Evolutionary conservation across 164 flowering plant genomes (phyloP).

Genomic region (Vitis riparia): DNA sequence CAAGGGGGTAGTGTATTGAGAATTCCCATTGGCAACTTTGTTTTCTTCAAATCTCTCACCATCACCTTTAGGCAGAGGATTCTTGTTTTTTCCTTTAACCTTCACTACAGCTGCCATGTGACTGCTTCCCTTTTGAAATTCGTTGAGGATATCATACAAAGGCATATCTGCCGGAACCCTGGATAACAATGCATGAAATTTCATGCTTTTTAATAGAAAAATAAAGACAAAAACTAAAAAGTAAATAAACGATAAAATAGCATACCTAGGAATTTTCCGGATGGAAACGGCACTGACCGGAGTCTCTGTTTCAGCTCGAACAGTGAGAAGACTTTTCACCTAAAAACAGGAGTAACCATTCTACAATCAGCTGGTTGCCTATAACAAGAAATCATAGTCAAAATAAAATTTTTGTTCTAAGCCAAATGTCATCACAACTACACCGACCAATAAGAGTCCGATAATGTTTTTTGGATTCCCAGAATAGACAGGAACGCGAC

Average conservation of each 20-base stretch:
- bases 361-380: background rate
- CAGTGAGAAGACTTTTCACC: conserved; percentile 98
- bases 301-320: conserved; percentile 95
- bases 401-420: background rate
- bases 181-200: conserved; percentile 1
- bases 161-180: conserved; percentile 96
- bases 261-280: conserved; percentile 89
- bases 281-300: conserved; percentile 97
- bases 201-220: background rate
- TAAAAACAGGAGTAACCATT: conserved; percentile 14
- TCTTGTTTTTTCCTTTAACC: conserved; percentile 49
- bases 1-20: conserved; percentile 59
- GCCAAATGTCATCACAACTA: no score
- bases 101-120: conserved; percentile 99
- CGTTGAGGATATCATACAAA: conserved; percentile 89
- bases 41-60: conserved; percentile 44
- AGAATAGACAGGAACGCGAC: conserved; percentile 41
- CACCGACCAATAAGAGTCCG: conserved; percentile 88
- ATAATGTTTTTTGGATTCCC: conserved; percentile 44
- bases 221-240: background rate
- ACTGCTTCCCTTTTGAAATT: conserved; percentile 97
- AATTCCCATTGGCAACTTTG: conserved; percentile 17
- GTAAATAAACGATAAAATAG: conserved; percentile 5
- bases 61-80: conserved; percentile 30
- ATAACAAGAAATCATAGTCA: background rate